phyloP scores from a whole-genome alignment of 176 grass and related monocot genomes.

The Aegilops bicornis region DNA sequence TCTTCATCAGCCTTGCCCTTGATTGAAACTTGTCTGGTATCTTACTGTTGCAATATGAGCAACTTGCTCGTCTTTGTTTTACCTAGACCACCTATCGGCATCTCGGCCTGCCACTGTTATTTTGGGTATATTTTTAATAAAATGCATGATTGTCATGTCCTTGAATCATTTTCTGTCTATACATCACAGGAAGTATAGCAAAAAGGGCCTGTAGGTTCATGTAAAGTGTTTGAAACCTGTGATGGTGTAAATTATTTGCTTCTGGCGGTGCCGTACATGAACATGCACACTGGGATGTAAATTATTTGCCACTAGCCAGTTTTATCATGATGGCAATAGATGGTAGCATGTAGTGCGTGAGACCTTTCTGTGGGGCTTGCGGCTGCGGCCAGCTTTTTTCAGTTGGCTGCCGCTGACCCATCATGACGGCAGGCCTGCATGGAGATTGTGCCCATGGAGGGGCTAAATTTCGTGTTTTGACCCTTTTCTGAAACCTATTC shows the following conservation, averaged over 20 bases:
- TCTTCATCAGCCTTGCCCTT: background rate
- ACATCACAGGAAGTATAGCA: too few species aligned
- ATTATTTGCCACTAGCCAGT: background rate
- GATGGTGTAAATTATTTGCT: background rate
- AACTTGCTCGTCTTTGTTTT: background rate
- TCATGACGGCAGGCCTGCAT: background rate
- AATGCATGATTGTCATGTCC: too few species aligned
- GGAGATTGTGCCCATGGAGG: slow-evolving; percentile 4
- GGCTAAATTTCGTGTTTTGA: too few species aligned
- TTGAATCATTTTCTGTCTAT: too few species aligned
- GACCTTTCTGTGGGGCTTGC: background rate
- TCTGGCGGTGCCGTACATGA: background rate
- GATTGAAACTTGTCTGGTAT: background rate
- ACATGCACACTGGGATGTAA: background rate
- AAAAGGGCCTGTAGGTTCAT: too few species aligned
- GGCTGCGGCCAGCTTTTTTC: background rate
- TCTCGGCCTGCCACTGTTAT: too few species aligned
- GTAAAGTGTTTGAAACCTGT: background rate
- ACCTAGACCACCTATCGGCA: background rate
- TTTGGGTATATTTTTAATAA: too few species aligned
- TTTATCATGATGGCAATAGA: background rate
- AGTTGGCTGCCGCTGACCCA: background rate
- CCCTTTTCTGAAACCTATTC: too few species aligned
- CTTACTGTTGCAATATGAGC: background rate
- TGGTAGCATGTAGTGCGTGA: background rate